Evolutionary conservation across 768 basidiomycete genomes (phyloP).

Genomic region (Serendipita sp.): DNA sequence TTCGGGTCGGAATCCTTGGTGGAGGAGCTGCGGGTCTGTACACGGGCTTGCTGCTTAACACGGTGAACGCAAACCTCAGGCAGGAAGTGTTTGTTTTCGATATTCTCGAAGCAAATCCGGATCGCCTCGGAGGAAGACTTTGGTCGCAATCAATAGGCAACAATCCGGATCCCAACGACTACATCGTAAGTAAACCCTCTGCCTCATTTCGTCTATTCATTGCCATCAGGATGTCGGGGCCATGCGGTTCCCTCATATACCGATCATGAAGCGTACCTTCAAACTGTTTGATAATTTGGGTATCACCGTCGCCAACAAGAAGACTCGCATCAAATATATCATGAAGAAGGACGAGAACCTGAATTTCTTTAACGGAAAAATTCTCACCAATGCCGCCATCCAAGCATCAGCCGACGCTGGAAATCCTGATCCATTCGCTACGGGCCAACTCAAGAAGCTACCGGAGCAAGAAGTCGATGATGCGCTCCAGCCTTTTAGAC

Average conservation of each 20-base stretch:
- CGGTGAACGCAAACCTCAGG: neutral
- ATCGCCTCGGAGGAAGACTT: constrained; percentile 10
- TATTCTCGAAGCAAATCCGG: constrained; percentile 10
- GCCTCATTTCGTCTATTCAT: neutral
- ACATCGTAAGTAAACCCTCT: constrained; percentile 4
- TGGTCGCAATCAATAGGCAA: constrained; percentile 8
- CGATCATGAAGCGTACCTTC: constrained; percentile 10
- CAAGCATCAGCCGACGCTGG: neutral
- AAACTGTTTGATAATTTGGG: constrained; percentile 5
- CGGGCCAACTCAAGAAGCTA: neutral
- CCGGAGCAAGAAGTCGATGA: neutral
- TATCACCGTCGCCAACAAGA: neutral
- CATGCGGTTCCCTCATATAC: constrained; percentile 11
- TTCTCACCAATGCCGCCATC: neutral
- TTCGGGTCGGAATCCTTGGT: constrained; percentile 10
- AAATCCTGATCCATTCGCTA: neutral
- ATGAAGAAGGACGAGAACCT: neutral
- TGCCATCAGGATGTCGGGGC: constrained; percentile 11
- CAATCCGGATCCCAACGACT: constrained; percentile 4
- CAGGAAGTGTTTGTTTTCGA: constrained; percentile 7
- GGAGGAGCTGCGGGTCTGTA: constrained; percentile 12
- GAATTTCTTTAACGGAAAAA: neutral
- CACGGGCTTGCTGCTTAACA: constrained; percentile 11
- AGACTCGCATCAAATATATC: neutral
- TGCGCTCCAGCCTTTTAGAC: neutral